A percentile compares a stretch with the other conserved stretches of the same genome.
These are phyloP conservation scores for Nitzschia palea DNA, from an alignment of 108 stramenopile genomes.

Conservation along the genomic window DNA sequence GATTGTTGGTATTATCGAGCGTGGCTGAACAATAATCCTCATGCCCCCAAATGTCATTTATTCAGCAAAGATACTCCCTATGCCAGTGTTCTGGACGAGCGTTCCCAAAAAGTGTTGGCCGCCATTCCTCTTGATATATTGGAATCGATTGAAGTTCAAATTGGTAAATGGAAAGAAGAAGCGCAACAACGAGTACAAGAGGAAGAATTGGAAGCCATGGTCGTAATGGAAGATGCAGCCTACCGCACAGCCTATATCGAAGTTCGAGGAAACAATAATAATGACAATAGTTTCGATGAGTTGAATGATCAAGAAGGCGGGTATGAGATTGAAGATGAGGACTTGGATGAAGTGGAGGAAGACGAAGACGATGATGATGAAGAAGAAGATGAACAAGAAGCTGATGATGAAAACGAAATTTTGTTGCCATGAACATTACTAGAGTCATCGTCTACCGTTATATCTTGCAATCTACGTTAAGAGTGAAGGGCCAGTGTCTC, in stretches of 20 bases:
- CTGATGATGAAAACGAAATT: too few species aligned
- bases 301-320: too few species aligned
- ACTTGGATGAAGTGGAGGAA: too few species aligned
- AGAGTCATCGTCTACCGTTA: too few species aligned
- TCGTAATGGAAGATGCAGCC: neutral
- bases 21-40: neutral
- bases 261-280: too few species aligned
- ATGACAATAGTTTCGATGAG: too few species aligned
- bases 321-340: too few species aligned
- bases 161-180: slow-evolving; percentile 5
- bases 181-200: neutral
- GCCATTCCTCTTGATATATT: neutral
- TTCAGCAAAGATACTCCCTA: slow-evolving; percentile 2
- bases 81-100: neutral
- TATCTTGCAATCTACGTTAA: too few species aligned
- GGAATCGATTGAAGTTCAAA: neutral
- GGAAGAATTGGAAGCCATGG: neutral
- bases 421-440: too few species aligned
- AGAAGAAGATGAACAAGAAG: too few species aligned
- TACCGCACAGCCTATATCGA: neutral
- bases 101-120: neutral
- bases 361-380: too few species aligned
- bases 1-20: slow-evolving; percentile 14
- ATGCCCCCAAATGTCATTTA: neutral
- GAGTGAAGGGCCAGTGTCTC: too few species aligned